Percentiles rank a stretch among this genome's conserved stretches.
Conservation (phyloP, 495 filamentous ascomycete genomes). For the Umbilicaria muhlenbergii region DNA sequence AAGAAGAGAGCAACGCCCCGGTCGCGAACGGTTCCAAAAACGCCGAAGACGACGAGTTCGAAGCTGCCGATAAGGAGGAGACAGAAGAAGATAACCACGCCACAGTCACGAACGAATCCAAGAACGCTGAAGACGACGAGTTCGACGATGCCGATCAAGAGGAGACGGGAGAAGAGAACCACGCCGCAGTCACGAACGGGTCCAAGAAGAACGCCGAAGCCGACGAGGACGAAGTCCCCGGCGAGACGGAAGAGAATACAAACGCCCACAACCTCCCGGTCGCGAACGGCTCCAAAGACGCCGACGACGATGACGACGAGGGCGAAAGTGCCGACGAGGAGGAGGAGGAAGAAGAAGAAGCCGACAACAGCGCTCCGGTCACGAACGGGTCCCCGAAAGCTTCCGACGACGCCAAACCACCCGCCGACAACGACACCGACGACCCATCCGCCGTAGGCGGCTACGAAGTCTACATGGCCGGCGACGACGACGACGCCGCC, state of each 20-base stretch:
- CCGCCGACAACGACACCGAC: conserved; percentile 12
- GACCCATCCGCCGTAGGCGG: too few relatives aligned
- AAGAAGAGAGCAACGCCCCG: conserved; percentile 5
- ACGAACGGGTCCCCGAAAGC: conserved; percentile 18
- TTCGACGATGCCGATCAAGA: too few relatives aligned
- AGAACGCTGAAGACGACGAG: neutral
- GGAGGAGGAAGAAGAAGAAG: conserved; percentile 13
- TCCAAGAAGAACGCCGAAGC: too few relatives aligned
- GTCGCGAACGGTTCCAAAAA: conserved; percentile 9
- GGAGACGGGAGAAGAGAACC: neutral
- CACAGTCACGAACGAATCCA: neutral
- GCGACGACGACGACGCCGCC: conserved; percentile 56
- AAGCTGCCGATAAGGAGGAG: neutral
- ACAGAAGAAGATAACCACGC: neutral
- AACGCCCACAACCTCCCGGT: too few relatives aligned
- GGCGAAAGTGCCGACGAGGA: too few relatives aligned
- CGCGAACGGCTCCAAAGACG: too few relatives aligned
- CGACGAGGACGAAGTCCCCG: neutral
- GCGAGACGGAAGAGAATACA: too few relatives aligned
- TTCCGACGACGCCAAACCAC: conserved; percentile 13
- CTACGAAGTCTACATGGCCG: conserved; percentile 83
- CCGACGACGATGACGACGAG: too few relatives aligned
- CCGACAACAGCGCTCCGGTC: conserved; percentile 17
- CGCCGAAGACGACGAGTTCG: neutral
- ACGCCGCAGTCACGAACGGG: too few relatives aligned